Percentiles rank a stretch among this genome's conserved stretches.
Conservation (phyloP, 345 rosid species). For the Rhodamnia argentea region DNA sequence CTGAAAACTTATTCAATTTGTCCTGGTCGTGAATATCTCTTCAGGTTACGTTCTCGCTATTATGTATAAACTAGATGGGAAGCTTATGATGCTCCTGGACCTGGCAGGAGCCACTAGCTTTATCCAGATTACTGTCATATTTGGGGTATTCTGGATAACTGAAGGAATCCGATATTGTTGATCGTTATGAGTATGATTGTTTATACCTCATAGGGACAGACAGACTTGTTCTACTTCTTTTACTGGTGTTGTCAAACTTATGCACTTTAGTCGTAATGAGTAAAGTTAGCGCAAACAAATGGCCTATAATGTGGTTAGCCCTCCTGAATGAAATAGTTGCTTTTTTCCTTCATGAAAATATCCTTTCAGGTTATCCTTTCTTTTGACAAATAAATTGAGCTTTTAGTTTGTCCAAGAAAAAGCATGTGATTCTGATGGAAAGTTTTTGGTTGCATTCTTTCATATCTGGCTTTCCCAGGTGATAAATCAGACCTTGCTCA, state of each 20-base stretch:
- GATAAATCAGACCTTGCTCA: constrained; percentile 52
- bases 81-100: background rate
- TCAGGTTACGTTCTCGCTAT: background rate
- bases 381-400: background rate
- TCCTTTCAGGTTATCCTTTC: background rate
- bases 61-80: background rate
- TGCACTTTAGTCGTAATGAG: background rate
- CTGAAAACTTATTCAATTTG: background rate
- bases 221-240: background rate
- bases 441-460: background rate
- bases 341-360: background rate
- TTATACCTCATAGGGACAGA: background rate
- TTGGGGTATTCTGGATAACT: background rate
- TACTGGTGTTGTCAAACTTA: background rate
- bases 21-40: background rate
- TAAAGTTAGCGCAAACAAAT: background rate
- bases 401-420: background rate
- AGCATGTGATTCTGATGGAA: background rate
- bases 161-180: background rate
- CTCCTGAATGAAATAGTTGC: background rate
- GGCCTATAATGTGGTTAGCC: background rate
- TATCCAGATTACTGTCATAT: background rate
- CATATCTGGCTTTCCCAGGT: constrained; percentile 33
- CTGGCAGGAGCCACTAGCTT: background rate
- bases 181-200: background rate